Base-by-base conservation (phyloP, 495 filamentous ascomycete genomes). In the Talaromyces proteolyticus region DNA sequence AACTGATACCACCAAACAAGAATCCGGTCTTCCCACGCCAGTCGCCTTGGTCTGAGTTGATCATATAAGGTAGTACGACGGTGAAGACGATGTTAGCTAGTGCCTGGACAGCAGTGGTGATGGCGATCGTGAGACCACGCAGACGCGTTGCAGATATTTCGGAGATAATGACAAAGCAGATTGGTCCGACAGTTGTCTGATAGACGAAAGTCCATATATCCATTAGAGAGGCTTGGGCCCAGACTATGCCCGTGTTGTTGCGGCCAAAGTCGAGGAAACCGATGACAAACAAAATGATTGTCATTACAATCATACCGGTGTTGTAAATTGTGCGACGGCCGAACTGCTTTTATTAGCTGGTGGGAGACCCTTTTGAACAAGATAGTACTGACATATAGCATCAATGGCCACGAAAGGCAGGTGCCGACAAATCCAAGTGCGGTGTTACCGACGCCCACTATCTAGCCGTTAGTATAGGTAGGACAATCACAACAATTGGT, bases 311-410 rank as follows among this genome's bases (percentile, higher is more conserved):
- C 53, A 73, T 63, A 6, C 81, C 80, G n/a, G 55, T 56, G 22
- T 81, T 62, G 51, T 80, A 78, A 22, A 84, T 67, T 7, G 62
- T 66, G 16, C 77, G 73, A 7, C 80, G 67, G 5, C 80, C 80
- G 24, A 72, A 53, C 6, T 52, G n/a, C n/a, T n/a, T n/a, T n/a
- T n/a, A n/a, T n/a, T n/a, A n/a, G n/a, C n/a, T n/a, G n/a, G n/a
- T n/a, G n/a, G n/a, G n/a, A n/a, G n/a, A n/a, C n/a, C n/a, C n/a
- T n/a, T n/a, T n/a, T n/a, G n/a, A n/a, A n/a, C n/a, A 7, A 24
- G 2, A 21, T 11, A 11, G 16, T 16, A 49, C 47, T 24, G 10
- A 49, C 47, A n/a, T 34, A 19, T 3, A 49, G 57, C 57, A 82
- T 72, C 16, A 81, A 54, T 34, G 74, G 69, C 78, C 77, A 81